Base-by-base conservation (phyloP, 2,329 filamentous ascomycete species). In the Colletotrichum orbiculare region DNA sequence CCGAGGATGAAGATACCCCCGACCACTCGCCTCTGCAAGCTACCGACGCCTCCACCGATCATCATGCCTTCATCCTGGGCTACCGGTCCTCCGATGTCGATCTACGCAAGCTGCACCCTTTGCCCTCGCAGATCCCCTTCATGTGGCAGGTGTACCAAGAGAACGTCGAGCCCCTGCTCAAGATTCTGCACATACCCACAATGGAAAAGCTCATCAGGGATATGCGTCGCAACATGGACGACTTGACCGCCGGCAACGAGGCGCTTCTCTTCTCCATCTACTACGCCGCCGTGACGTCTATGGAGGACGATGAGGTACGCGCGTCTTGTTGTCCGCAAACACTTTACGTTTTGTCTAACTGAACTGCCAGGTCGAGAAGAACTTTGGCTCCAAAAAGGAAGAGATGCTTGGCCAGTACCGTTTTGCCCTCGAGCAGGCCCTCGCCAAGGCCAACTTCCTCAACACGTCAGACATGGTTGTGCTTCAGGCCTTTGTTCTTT, bases 111-210 rank as follows among this genome's bases (percentile, higher is more conserved):
- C 78, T 91, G 12, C 91, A 93, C 70, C 91, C 91, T 2, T 72
- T 88, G 0, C 84, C 88, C 1, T 87, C 87, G 1, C 88, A 90
- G 67, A 88, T 91, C 53, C 83, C 83, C 0, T 85, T 86, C 53
- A 86, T 92, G 60, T 93, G 91, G 91, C 84, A 88, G 54, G 82
- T 89, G 10, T 94, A 87, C 75, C 85, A 89, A 67, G 89, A 92
- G 68, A 92, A 91, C 56, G 90, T 94, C 8, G 90, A 94, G 70
- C 89, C 91, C 0, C 75, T 93, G 9, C 81, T 91, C 70, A 93
- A 92, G 73, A 81, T 93, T 11, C 73, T 93, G 8, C 91, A 94
- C 73, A 80, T 91, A 0, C 91, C 90, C 0, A 88, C 88, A 2
- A 85, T 89, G 73, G 86, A 87, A 62, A 83, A 83, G 35, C 79